These are phyloP conservation scores for Populus deltoides DNA, from an alignment of 345 rosid genomes.

Conservation along the genomic window DNA sequence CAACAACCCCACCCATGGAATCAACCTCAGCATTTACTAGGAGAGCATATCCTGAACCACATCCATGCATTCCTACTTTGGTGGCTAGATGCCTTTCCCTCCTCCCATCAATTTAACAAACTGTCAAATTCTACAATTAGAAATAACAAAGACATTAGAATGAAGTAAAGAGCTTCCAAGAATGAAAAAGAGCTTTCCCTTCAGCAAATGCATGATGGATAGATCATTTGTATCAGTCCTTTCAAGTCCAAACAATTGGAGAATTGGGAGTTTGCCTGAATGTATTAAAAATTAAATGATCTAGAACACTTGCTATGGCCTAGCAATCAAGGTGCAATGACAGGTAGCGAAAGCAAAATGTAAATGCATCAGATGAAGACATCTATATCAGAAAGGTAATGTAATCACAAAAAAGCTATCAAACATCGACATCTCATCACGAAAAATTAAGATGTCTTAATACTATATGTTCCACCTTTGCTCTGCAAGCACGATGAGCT, in stretches of 20 bases:
- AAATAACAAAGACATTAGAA: neutral
- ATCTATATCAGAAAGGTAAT: neutral
- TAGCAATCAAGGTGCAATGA: too few species aligned
- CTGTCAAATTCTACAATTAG: constrained; percentile 9
- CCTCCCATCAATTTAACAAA: constrained; percentile 16
- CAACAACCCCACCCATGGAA: constrained; percentile 99
- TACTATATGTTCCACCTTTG: neutral
- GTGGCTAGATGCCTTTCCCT: constrained; percentile 9
- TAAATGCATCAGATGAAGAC: too few species aligned
- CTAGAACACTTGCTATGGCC: too few species aligned
- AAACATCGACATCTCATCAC: neutral
- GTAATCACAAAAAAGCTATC: too few species aligned
- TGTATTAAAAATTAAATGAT: too few species aligned
- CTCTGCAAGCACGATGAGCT: neutral
- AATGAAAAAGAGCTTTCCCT: neutral
- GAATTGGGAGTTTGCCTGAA: neutral
- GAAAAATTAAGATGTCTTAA: neutral
- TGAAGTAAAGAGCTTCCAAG: neutral
- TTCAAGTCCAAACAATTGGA: neutral
- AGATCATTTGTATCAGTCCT: neutral
- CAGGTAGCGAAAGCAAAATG: too few species aligned
- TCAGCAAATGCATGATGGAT: neutral
- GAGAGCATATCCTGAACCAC: constrained; percentile 52
- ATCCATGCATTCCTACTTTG: constrained; percentile 65
- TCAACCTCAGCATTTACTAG: constrained; percentile 98